Base-by-base conservation (phyloP, 345 rosid genomes). In the Eucalyptus curtisii region DNA sequence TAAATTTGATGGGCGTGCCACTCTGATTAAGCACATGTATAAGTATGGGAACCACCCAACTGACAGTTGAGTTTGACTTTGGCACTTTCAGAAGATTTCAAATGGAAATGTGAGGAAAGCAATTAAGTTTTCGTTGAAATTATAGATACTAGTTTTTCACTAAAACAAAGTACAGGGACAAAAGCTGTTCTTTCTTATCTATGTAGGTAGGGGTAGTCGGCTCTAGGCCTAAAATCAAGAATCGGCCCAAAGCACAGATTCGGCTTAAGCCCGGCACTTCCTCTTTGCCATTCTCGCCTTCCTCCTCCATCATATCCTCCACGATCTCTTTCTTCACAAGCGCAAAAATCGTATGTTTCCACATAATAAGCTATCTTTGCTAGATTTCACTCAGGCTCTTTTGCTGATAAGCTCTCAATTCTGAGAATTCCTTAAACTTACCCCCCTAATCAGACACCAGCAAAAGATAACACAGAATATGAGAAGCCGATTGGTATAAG, bases 141-240 rank as follows among this genome's bases (percentile, higher is more conserved):
- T 37, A 37, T 37, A 37, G 20, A 37, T 37, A 57, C 9, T 76
- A 49, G 87, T 17, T 37, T 44, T 20, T 44, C 86, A 22, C 86
- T 85, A 40, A 71, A 71, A 37, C 45, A 37, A 71, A 19, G 81
- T 33, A 19, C 22, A 5, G 45, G 82, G 14, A 19, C 45, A 19
- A 71, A 71, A 19, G 44, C 10, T 37, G 80, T 17, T 31, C 24
- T 31, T 31, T 68, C 12, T 40, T 68, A 10, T 33, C 0, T 4
- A 10, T 33, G 50, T 88, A 95, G 95, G 96, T 40, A 93, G 80
- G 80, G 80, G 7, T 68, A 20, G 20, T 16, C 11, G 2, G 80
- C 11, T 33, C 40, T 16, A 10, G 22, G 24, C 22, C 10, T 66
- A 66, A 19, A 66, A 66, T 31, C 42, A 16, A 31, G 37, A 66